phyloP scores from a whole-genome alignment of 2,329 filamentous ascomycete genomes.

The Cercospora zeae-maydis region DNA sequence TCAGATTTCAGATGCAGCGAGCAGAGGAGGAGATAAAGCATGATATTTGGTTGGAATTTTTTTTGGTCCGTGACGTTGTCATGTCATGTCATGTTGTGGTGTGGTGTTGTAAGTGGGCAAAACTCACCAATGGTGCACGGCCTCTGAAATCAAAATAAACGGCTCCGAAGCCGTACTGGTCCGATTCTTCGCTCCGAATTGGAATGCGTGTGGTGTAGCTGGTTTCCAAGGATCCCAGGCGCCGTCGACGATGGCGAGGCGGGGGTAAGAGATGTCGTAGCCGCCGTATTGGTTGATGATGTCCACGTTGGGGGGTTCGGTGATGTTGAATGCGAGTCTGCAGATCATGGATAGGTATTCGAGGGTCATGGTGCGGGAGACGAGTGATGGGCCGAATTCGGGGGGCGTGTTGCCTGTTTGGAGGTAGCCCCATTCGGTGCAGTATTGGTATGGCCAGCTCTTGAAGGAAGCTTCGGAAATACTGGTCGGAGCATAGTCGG shows the following conservation, averaged over 20 bases:
- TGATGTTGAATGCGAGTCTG: conserved; percentile 66
- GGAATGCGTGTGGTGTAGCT: background rate
- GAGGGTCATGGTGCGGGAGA: conserved; percentile 67
- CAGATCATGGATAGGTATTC: conserved; percentile 63
- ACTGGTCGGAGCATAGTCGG: conserved; percentile 26
- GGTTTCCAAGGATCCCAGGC: conserved; percentile 76
- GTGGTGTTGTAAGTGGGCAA: too few relatives aligned
- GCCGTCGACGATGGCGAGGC: conserved; percentile 74
- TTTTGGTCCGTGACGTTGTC: too few relatives aligned
- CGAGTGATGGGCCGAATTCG: conserved; percentile 58
- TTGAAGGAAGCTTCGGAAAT: conserved; percentile 25
- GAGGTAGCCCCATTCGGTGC: conserved; percentile 69
- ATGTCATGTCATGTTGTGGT: background rate
- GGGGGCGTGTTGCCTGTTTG: conserved; percentile 68
- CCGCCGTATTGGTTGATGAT: conserved; percentile 74
- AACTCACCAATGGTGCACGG: conserved; percentile 64
- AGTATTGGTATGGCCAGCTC: conserved; percentile 52
- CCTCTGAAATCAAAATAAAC: conserved; percentile 68
- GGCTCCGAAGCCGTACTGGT: conserved; percentile 63
- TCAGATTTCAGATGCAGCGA: too few relatives aligned
- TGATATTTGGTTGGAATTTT: too few relatives aligned
- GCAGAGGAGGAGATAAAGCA: too few relatives aligned
- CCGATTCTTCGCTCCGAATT: conserved; percentile 48
- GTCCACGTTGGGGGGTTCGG: conserved; percentile 57
- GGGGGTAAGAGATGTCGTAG: conserved; percentile 65